These are phyloP conservation scores for Neobulgaria alba DNA, from an alignment of 2,329 filamentous ascomycete genomes.

Conservation along the genomic window DNA sequence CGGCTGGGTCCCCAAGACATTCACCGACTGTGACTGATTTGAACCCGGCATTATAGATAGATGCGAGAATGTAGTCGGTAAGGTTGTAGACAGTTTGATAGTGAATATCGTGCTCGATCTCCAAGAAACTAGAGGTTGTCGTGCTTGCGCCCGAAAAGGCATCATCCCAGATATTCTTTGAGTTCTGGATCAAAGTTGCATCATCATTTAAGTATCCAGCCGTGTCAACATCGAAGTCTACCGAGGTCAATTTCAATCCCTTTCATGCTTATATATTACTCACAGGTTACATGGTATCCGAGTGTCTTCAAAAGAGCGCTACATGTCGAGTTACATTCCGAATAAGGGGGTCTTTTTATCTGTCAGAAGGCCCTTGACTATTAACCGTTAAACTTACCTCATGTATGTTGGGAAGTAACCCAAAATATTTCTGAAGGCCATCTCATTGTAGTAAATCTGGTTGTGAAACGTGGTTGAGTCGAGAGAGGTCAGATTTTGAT, in stretches of 20 bases:
- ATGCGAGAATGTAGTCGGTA: conserved; percentile 29
- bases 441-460: conserved; percentile 45
- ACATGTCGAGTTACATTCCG: conserved; percentile 33
- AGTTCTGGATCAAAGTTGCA: conserved; percentile 36
- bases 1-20: conserved; percentile 36
- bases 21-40: conserved; percentile 38
- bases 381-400: conserved; percentile 14
- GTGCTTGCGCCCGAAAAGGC: conserved; percentile 15
- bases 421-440: conserved; percentile 46
- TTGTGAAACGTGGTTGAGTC: conserved; percentile 35
- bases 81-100: conserved; percentile 30
- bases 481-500: conserved; percentile 39
- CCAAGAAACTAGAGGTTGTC: conserved; percentile 32
- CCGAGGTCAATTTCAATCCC: no score
- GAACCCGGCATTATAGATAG: conserved; percentile 30
- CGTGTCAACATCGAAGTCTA: conserved; percentile 35
- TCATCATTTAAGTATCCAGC: conserved; percentile 39
- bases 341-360: conserved; percentile 33
- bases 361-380: background rate
- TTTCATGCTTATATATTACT: no score
- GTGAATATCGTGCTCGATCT: conserved; percentile 40
- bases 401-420: conserved; percentile 48
- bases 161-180: conserved; percentile 34
- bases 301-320: conserved; percentile 31
- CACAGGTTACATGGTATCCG: conserved; percentile 39